Base-by-base conservation (phyloP, 2,329 filamentous ascomycete species). In the Colletotrichum filicis region DNA sequence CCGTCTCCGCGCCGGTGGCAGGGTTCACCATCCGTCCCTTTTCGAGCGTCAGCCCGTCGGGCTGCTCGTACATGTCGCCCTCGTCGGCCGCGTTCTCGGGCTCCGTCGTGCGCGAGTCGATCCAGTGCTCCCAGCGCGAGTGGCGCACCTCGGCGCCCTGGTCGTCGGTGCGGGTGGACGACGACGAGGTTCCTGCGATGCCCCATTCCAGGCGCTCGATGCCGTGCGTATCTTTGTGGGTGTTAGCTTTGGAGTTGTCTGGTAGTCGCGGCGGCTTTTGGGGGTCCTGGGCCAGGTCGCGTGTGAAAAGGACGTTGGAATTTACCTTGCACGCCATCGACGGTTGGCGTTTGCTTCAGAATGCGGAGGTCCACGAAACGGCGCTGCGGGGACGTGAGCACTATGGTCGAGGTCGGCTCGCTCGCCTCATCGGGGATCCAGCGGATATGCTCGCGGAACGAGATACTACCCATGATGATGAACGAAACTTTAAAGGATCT, bases 351-450 rank as follows among this genome's bases (percentile, higher is more conserved):
- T 68, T n/a, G 73, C 71, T n/a, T 80, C 78, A 22, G 78, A 63
- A 92, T 83, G 53, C 92, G 88, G 26, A 93, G 78, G 77, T 93
- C 92, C 49, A 93, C 87, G 78, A 92, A 93, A 49, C 84, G 86
- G 35, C 83, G 83, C 30, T 79, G 78, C 1, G 89, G 87, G 3
- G 90, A 90, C 0, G 92, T 93, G 58, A 93, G 82, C 14, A 93
- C 92, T 4, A 92, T 78, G 0, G 92, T 93, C 1, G 86, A 87
- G 0, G 92, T 93, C 19, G 89, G 89, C 79, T 93, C 92, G 63
- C 81, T 81, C n/a, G 86, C 79, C 19, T 82, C 78, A 0, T 83
- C 85, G 0, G 87, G 87, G 3, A 88, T 82, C 88, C 90, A 92
- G 73, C 87, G 87, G 75, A 93, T 92, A 74, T 86, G 89, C 61